Conservation (phyloP, 139 green algal genomes). For the Chlorella sp. region DNA sequence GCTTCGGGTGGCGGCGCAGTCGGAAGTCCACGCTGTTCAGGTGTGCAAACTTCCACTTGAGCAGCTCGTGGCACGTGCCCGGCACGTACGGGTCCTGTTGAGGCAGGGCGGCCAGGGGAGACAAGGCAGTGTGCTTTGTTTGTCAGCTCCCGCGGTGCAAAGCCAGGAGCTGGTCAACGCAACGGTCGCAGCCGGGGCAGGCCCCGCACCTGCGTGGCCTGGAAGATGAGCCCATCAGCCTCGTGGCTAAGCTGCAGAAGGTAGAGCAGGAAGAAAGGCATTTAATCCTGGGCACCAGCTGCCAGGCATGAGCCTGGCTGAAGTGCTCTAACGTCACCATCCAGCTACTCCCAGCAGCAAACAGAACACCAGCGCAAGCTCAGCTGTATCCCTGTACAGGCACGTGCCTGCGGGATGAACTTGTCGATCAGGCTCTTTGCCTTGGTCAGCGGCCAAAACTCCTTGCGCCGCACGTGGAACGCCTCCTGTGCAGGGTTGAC, state of each 20-base stretch:
- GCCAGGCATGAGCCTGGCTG: no score
- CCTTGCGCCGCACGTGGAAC: constrained; percentile 87
- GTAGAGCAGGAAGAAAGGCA: no score
- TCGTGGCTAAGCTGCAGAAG: constrained; percentile 88
- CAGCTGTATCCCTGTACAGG: no score
- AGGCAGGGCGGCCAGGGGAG: not conserved
- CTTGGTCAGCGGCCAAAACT: constrained; percentile 85
- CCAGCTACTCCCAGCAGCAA: no score
- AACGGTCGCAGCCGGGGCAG: no score
- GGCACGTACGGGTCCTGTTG: constrained; percentile 80
- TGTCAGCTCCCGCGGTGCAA: no score
- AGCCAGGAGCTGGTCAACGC: no score
- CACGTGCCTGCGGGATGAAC: constrained; percentile 68
- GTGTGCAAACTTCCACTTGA: constrained; percentile 98
- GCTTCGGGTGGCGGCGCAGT: constrained; percentile 43
- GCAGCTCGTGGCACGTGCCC: constrained; percentile 86
- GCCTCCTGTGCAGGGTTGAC: constrained; percentile 63
- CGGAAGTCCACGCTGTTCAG: constrained; percentile 98
- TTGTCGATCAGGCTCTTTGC: constrained; percentile 67
- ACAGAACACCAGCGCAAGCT: no score
- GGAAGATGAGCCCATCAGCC: constrained; percentile 95
- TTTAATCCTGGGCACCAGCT: no score
- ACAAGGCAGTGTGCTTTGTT: no score
- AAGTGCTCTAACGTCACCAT: no score
- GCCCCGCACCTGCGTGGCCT: constrained; percentile 47